phyloP scores from a whole-genome alignment of 2,329 filamentous ascomycete genomes.

The Cadophora malorum region DNA sequence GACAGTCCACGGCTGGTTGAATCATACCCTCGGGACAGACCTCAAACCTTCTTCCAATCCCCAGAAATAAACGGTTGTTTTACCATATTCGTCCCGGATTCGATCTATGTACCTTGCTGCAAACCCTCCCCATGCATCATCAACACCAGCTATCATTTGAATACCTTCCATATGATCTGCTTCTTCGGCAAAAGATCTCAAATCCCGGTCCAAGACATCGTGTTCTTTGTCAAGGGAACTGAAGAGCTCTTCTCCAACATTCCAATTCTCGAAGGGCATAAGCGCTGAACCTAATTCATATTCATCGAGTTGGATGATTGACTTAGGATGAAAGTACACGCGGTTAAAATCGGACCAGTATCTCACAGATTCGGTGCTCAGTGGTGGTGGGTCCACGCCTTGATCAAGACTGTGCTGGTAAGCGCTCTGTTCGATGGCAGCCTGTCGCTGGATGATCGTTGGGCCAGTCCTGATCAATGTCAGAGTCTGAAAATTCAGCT shows the following conservation, averaged over 20 bases:
- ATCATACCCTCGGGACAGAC: constrained; percentile 59
- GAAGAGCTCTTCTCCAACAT: constrained; percentile 77
- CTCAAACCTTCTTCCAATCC: constrained; percentile 70
- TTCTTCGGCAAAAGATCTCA: constrained; percentile 88
- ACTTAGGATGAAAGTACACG: constrained; percentile 89
- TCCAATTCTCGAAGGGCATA: constrained; percentile 82
- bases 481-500: constrained; percentile 6
- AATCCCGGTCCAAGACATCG: constrained; percentile 88
- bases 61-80: constrained; percentile 87
- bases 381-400: constrained; percentile 66
- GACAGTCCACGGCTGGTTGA: constrained; percentile 6
- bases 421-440: constrained; percentile 69
- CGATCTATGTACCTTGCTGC: constrained; percentile 75
- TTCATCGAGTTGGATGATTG: constrained; percentile 85
- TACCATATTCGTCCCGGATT: constrained; percentile 89
- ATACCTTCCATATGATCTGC: constrained; percentile 91
- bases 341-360: constrained; percentile 98
- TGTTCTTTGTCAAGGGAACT: constrained; percentile 75
- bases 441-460: constrained; percentile 71
- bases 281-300: constrained; percentile 82
- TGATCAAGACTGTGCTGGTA: constrained; percentile 84
- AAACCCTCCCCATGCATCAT: constrained; percentile 86
- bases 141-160: constrained; percentile 74
- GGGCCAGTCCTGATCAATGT: constrained; percentile 63
- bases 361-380: constrained; percentile 75